Evolutionary conservation across 2,329 filamentous ascomycete genomes (phyloP), one percentile per base, ranked within the genome.

Genomic region (Epichloe sibirici): DNA sequence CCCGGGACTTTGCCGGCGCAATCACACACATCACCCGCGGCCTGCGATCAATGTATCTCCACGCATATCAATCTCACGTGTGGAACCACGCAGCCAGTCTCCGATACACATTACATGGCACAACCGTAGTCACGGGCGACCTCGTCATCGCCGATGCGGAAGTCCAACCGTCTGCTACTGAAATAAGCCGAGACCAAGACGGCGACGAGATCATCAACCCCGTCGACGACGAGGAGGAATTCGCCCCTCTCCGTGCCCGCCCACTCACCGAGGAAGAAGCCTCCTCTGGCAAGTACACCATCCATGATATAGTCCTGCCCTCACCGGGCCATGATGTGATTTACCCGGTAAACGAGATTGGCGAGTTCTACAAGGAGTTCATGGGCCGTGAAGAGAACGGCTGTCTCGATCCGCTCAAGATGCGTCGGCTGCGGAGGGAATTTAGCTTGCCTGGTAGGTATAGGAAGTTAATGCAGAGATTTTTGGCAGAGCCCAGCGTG

Each of bases 1-100:
- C 70, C 40, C 77, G 76, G 44, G 91, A 98, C 68, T 93, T 81
- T 65, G 77, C 88, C 55, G 90, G 90, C 25, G 89, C 93, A 1
- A 69, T 98, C 49, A 79, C 85, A 63, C 77, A 79, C 51, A 90
- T 98, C 56, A 86, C 86, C 25, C 79, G 90, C 17, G 88, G 87
- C 48, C 74, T 97, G 61, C 81, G 90, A 44, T 80, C 89, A 54
- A 96, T 98, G 86, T 98, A 97, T 65, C 84, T 95, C 15, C 93
- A 98, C 66, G 91, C 93, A 5, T 97, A 96, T 69, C 93, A 98
- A 67, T 95, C 88, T 5, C 79, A 90, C 39, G 83, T 98, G 8
- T 98, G 91, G 91, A 98, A 98, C 70, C 80, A 82, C 58, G 87
- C 82, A 12, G 88, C 82, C 2, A 89, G 87, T 58, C 82, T 85